Evolutionary conservation across 2,329 filamentous ascomycete species (phyloP).

Genomic region (Scedosporium dehoogii): DNA sequence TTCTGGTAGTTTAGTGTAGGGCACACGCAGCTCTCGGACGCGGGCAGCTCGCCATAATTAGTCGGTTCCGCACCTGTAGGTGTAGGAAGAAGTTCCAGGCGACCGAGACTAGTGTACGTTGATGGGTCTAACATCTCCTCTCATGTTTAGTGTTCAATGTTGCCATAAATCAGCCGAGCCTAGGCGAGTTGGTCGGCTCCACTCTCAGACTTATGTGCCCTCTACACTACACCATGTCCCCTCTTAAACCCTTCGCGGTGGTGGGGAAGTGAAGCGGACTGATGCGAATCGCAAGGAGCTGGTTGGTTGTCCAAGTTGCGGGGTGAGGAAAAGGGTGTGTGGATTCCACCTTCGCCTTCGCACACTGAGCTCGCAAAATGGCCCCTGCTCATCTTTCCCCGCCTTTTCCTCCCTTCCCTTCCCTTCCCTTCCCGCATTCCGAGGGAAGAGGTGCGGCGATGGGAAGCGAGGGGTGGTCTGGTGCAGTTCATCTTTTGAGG

Average conservation of each 20-base stretch:
- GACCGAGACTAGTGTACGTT: no score
- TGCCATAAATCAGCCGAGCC: neutral
- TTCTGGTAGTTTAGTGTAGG: neutral
- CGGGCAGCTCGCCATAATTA: neutral
- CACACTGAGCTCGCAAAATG: neutral
- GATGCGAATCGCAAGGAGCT: neutral
- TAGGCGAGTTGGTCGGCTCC: neutral
- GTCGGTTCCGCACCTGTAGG: neutral
- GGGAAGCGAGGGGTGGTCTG: no score
- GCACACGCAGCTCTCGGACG: neutral
- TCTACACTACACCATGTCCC: no score
- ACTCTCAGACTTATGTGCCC: neutral
- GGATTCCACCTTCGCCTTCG: neutral
- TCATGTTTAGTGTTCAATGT: no score
- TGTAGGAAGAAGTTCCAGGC: neutral
- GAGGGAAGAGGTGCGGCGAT: no score
- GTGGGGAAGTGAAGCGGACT: neutral
- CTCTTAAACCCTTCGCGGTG: neutral
- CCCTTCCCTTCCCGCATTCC: neutral
- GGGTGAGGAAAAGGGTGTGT: neutral
- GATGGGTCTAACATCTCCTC: no score
- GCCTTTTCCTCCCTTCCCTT: neutral
- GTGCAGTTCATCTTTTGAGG: no score
- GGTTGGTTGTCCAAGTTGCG: neutral
- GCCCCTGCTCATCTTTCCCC: neutral